A percentile compares a stretch with the other conserved stretches of the same genome.
Evolutionary conservation across 768 basidiomycete genomes (phyloP).

Genomic region (Psilocybe subaeruginosa): DNA sequence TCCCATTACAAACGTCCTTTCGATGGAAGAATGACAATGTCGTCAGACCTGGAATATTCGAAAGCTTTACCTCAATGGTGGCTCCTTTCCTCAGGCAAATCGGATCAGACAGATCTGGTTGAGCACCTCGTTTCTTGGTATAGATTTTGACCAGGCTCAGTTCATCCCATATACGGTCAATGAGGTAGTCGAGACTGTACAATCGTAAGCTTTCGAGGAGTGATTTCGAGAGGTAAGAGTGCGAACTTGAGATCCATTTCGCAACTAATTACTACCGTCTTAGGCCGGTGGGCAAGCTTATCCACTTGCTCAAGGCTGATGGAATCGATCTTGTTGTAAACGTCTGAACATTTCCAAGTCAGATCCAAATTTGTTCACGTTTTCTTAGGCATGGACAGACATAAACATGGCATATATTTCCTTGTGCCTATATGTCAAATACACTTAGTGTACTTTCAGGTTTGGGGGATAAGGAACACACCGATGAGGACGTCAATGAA

Average conservation of each 20-base stretch:
- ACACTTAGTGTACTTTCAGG: background rate
- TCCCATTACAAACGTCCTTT: constrained; percentile 88
- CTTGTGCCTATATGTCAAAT: constrained; percentile 64
- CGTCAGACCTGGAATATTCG: background rate
- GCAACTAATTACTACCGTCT: constrained; percentile 94
- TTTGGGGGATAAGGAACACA: constrained; percentile 25
- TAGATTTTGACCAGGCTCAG: constrained; percentile 89
- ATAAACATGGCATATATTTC: constrained; percentile 94
- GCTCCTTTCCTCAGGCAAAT: constrained; percentile 90
- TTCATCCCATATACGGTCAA: constrained; percentile 80
- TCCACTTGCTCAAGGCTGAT: constrained; percentile 85
- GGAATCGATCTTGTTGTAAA: constrained; percentile 96
- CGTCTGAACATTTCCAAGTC: constrained; percentile 49
- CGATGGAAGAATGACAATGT: background rate
- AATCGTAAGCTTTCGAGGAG: constrained; percentile 4
- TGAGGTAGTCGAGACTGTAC: constrained; percentile 67
- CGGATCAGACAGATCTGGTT: constrained; percentile 90
- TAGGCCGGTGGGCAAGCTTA: constrained; percentile 78
- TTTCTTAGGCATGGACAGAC: constrained; percentile 41
- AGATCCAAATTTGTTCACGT: background rate
- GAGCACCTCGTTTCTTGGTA: constrained; percentile 96
- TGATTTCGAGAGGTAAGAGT: background rate
- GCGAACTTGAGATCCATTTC: constrained; percentile 89
- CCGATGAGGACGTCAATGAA: constrained; percentile 99
- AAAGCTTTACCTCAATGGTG: constrained; percentile 74